These are phyloP conservation scores for Gymnopus androsaceus DNA, from an alignment of 1,284 basidiomycete species.

Conservation along the genomic window DNA sequence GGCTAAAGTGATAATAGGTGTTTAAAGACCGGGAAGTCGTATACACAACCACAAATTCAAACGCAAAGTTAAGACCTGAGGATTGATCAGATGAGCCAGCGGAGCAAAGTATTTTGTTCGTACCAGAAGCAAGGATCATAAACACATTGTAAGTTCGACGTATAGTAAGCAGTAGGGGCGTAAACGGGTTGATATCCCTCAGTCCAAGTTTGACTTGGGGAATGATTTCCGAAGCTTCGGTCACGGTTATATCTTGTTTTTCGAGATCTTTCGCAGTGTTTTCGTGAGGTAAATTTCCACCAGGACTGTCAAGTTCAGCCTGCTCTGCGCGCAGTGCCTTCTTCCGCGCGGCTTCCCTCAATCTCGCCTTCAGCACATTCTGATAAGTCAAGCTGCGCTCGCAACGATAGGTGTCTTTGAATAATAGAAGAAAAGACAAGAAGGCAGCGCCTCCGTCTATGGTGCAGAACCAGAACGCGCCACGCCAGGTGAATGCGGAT, in stretches of 20 bases:
- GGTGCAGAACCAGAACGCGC: constrained; percentile 80
- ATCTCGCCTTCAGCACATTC: constrained; percentile 45
- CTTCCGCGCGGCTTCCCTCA: constrained; percentile 24
- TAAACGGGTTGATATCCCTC: constrained; percentile 73
- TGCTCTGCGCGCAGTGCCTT: constrained; percentile 15
- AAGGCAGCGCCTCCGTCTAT: constrained; percentile 61
- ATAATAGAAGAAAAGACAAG: constrained; percentile 63
- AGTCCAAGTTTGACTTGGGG: constrained; percentile 58
- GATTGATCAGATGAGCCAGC: constrained; percentile 11
- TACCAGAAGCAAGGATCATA: constrained; percentile 72
- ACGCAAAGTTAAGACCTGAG: constrained; percentile 72
- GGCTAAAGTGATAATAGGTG: constrained; percentile 64
- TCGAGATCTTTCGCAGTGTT: too few relatives aligned
- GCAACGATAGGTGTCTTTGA: constrained; percentile 81
- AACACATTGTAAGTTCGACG: constrained; percentile 66
- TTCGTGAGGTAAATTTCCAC: background rate
- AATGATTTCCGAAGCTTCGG: constrained; percentile 16
- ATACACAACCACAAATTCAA: constrained; percentile 70
- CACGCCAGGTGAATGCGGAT: constrained; percentile 72
- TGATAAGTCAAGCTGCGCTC: constrained; percentile 83
- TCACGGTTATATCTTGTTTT: constrained; percentile 12
- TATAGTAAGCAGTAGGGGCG: constrained; percentile 60
- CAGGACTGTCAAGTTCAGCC: background rate
- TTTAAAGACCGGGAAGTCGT: constrained; percentile 72
- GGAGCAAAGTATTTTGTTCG: constrained; percentile 21